A percentile compares a stretch with the other conserved stretches of the same genome.
Conservation (phyloP, 179 eudicot species). For the Silene noctiflora region DNA sequence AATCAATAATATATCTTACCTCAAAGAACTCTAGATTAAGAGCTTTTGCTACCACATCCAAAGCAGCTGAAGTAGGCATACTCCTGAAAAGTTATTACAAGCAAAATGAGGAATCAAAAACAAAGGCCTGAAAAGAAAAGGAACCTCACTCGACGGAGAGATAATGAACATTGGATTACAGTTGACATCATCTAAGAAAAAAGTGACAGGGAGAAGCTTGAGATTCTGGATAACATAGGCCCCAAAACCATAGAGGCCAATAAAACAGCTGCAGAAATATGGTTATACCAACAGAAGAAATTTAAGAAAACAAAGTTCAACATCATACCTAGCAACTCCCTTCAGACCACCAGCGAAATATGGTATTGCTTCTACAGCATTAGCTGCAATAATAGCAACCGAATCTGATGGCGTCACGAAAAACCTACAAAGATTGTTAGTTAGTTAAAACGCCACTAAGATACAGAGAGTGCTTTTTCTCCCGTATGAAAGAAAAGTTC, state of each 20-base stretch:
- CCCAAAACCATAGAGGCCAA: background rate
- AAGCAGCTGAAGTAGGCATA: constrained; percentile 99
- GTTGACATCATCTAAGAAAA: background rate
- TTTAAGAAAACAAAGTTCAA: background rate
- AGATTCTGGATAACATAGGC: background rate
- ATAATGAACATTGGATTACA: background rate
- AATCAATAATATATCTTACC: constrained; percentile 37
- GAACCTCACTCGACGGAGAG: background rate
- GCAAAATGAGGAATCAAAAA: background rate
- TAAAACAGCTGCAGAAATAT: constrained; percentile 13
- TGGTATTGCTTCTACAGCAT: constrained; percentile 89
- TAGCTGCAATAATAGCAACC: constrained; percentile 98
- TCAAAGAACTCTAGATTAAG: constrained; percentile 88
- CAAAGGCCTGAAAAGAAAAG: background rate
- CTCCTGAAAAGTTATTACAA: constrained; percentile 55
- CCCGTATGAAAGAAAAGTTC: constrained; percentile 7
- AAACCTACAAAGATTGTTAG: constrained; percentile 51
- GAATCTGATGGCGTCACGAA: constrained; percentile 99
- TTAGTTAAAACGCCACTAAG: constrained; percentile 7
- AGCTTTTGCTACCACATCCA: constrained; percentile 90
- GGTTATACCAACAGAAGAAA: background rate
- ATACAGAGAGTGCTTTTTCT: background rate
- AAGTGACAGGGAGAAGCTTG: background rate
- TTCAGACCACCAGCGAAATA: constrained; percentile 90
- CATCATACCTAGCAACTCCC: constrained; percentile 89